Evolutionary conservation across 208 protist species (phyloP).

Genomic region (Leishmania mexicana): DNA sequence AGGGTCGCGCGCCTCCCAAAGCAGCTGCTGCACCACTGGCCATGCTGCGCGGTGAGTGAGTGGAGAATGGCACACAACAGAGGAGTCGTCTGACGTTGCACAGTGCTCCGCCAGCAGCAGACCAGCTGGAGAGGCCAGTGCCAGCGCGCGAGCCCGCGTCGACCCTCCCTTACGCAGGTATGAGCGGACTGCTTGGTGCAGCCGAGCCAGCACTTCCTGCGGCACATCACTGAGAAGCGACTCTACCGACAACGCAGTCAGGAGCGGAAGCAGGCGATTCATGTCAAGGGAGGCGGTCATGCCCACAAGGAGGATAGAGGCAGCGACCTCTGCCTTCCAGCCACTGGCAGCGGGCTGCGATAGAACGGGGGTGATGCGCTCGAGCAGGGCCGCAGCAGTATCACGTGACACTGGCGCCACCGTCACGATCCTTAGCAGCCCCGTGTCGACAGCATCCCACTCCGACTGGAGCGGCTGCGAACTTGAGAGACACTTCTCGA

Average conservation of each 20-base stretch:
- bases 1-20: background rate
- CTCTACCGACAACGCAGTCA: slow-evolving; percentile 7
- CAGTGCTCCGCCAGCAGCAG: slow-evolving; percentile 20
- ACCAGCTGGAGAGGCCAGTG: slow-evolving; percentile 8
- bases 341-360: background rate
- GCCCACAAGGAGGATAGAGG: slow-evolving; percentile 17
- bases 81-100: background rate
- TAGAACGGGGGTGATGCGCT: background rate
- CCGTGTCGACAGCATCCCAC: slow-evolving; percentile 1
- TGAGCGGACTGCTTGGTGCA: slow-evolving; percentile 5
- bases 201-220: slow-evolving; percentile 1
- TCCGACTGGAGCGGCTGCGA: background rate
- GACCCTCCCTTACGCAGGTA: slow-evolving; percentile 8
- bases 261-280: background rate
- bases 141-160: slow-evolving; percentile 5
- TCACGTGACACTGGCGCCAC: slow-evolving; percentile 1
- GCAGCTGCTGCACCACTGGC: slow-evolving; percentile 15
- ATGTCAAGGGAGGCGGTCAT: slow-evolving; percentile 15
- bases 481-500: background rate
- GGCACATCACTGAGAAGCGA: slow-evolving; percentile 13
- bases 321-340: slow-evolving; percentile 9
- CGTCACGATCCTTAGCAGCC: slow-evolving; percentile 5
- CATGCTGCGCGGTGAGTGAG: slow-evolving; percentile 6
- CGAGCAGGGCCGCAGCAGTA: slow-evolving; percentile 10
- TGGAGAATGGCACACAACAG: background rate